Conservation (phyloP, 768 basidiomycete genomes). For the Agrocybe pediades region DNA sequence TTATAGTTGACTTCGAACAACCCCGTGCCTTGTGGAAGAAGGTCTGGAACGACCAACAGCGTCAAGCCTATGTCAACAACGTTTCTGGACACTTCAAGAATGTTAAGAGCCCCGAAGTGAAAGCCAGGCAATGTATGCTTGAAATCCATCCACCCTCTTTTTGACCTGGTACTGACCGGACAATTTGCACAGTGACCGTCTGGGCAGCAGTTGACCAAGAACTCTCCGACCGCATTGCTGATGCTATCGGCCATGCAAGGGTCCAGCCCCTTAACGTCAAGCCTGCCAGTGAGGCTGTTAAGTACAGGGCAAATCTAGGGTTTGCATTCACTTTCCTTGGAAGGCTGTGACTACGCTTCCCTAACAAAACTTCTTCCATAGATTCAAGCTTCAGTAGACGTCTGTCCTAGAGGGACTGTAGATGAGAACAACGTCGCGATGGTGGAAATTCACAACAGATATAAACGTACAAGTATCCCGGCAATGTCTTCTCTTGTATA, state of each 20-base stretch:
- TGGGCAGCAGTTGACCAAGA: constrained; percentile 80
- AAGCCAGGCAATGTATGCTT: constrained; percentile 66
- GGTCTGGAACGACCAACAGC: constrained; percentile 65
- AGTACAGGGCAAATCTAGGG: constrained; percentile 49
- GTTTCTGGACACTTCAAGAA: constrained; percentile 60
- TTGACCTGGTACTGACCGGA: neutral
- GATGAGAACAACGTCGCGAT: neutral
- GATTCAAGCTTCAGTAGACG: constrained; percentile 11
- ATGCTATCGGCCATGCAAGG: constrained; percentile 59
- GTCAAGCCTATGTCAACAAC: constrained; percentile 67
- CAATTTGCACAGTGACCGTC: constrained; percentile 60
- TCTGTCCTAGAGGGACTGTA: neutral
- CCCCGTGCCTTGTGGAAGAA: constrained; percentile 69
- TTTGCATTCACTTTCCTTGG: constrained; percentile 18
- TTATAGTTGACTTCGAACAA: constrained; percentile 81
- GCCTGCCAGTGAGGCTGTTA: constrained; percentile 57
- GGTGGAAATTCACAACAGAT: neutral
- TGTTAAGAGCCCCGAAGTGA: constrained; percentile 64
- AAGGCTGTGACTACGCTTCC: constrained; percentile 5
- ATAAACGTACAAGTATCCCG: neutral
- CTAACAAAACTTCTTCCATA: constrained; percentile 6
- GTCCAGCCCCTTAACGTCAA: constrained; percentile 65
- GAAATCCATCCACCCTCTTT: neutral
- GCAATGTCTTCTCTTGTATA: neutral
- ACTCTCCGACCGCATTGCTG: constrained; percentile 78